Evolutionary conservation across 2,329 filamentous ascomycete species (phyloP), one percentile per base, ranked within the genome.

Genomic region (Ophiocordyceps camponoti-floridani): DNA sequence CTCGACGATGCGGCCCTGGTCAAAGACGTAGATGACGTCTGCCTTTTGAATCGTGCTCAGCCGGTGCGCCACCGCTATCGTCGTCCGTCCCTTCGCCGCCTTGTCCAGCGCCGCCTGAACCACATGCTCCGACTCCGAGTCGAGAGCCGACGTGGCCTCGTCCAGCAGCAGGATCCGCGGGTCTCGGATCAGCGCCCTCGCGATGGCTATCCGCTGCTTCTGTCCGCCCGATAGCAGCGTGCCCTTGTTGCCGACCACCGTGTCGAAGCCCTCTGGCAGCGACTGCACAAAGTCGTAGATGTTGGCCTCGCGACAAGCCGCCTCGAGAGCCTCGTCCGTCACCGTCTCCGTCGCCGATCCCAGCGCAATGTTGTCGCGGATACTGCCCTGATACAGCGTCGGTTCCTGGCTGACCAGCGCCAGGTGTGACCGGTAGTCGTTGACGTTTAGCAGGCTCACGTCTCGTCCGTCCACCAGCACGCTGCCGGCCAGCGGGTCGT

Each of bases 11-110:
- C 66, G 71, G 23, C 79, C 61, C 48, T 78, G 70, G 11, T 82
- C 81, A 43, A 91, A 74, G 0, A 89, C 82, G 53, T 84, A 86
- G 38, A 88, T 88, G n/a, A 79, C 65, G 57, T 89, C 79, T 1
- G 83, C 82, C 51, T 87, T 81, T 58, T 84, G 82, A 18, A 88
- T 77, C 12, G 82, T 89, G 0, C 79, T 79, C 42, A 89, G 66
- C 14, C 84, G 68, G 57, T 89, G 84, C 1, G 84, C 84, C 11
- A 91, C 82, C 2, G 82, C 82, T 2, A 91, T 67, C 48, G 82
- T 84, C 2, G 84, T 78, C 8, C 72, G 63, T 2, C 72, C 73
- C 49, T 68, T 67, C 4, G 68, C 69, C 0, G 75, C 77, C 40
- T 67, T 67, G 63, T 85, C 79, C 53, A 88, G 75, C 0, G 82